Conservation (phyloP, 2,329 filamentous ascomycete genomes). For the Phaeosphaeriaceae sp. region DNA sequence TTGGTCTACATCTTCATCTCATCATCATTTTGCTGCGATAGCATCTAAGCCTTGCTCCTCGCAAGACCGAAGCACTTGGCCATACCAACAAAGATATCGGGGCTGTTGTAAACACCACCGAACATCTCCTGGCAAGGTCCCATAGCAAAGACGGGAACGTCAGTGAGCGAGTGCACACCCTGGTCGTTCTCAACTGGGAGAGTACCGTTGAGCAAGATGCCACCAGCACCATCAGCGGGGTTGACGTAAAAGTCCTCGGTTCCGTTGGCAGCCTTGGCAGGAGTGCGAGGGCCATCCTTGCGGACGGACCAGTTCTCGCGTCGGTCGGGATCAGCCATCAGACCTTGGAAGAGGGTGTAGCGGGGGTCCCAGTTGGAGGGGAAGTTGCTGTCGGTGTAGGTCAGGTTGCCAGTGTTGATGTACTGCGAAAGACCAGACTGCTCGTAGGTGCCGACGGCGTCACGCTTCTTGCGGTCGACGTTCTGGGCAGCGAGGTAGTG, state of each 20-base stretch:
- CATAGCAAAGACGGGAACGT: conserved; percentile 70
- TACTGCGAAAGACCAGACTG: conserved; percentile 80
- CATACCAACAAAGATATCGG: conserved; percentile 79
- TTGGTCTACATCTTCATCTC: conserved; percentile 2
- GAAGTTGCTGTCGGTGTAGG: conserved; percentile 79
- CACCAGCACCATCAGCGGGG: conserved; percentile 68
- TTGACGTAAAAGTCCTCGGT: conserved; percentile 70
- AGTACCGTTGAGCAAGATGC: conserved; percentile 79
- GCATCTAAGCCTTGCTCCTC: conserved; percentile 22
- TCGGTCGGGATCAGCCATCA: conserved; percentile 75
- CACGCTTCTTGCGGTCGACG: conserved; percentile 74
- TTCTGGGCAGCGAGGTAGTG: conserved; percentile 73
- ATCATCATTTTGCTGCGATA: not conserved
- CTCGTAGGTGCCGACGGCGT: conserved; percentile 76
- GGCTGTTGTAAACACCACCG: conserved; percentile 71
- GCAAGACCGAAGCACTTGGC: conserved; percentile 67
- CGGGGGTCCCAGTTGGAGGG: conserved; percentile 85
- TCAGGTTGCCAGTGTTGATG: conserved; percentile 64
- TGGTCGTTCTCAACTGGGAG: conserved; percentile 67
- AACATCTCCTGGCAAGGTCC: conserved; percentile 82
- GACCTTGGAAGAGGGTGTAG: conserved; percentile 78
- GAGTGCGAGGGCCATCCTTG: conserved; percentile 67
- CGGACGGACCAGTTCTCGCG: conserved; percentile 79
- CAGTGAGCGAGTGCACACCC: conserved; percentile 55
- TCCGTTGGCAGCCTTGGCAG: conserved; percentile 63